A percentile compares a stretch with the other conserved stretches of the same genome.
These are phyloP conservation scores for Lentinula novae-zelandiae DNA, from an alignment of 1,284 basidiomycete genomes.

Conservation along the genomic window DNA sequence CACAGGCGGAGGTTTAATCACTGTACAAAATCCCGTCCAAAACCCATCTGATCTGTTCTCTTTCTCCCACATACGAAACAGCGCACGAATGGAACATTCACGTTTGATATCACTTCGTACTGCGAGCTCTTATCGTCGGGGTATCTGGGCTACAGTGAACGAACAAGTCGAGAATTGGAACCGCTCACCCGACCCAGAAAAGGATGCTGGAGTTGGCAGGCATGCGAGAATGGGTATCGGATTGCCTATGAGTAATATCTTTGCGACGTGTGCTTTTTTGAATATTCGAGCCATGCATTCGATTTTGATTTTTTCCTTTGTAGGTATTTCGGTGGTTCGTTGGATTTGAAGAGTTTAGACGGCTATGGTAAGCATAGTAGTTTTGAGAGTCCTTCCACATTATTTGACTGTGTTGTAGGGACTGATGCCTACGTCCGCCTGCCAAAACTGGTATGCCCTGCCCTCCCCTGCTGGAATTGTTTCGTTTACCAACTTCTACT, in stretches of 20 bases:
- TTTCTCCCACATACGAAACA: slow-evolving; percentile 78
- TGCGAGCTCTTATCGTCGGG: slow-evolving; percentile 56
- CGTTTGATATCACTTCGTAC: slow-evolving; percentile 68
- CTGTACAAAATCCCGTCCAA: slow-evolving; percentile 43
- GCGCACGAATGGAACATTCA: slow-evolving; percentile 61
- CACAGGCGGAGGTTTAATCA: slow-evolving; percentile 66
- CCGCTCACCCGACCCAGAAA: slow-evolving; percentile 18
- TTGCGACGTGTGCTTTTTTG: slow-evolving; percentile 61
- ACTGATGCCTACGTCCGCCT: slow-evolving; percentile 80
- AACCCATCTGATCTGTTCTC: slow-evolving; percentile 75
- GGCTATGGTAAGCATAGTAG: slow-evolving; percentile 62
- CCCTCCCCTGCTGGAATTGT: slow-evolving; percentile 60
- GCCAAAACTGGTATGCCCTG: slow-evolving; percentile 68
- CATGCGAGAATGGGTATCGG: slow-evolving; percentile 75
- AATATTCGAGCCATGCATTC: not conserved
- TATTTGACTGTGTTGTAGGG: slow-evolving; percentile 36
- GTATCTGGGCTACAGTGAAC: slow-evolving; percentile 70
- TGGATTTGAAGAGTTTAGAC: slow-evolving; percentile 79
- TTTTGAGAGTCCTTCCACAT: not conserved
- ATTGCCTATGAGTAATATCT: slow-evolving; percentile 83
- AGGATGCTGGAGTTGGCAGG: slow-evolving; percentile 42
- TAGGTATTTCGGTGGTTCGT: slow-evolving; percentile 78
- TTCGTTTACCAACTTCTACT: slow-evolving; percentile 36
- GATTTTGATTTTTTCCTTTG: slow-evolving; percentile 1
- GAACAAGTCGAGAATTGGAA: slow-evolving; percentile 64